Conservation (phyloP, 2,329 filamentous ascomycete species). For the Aureobasidium sp. region DNA sequence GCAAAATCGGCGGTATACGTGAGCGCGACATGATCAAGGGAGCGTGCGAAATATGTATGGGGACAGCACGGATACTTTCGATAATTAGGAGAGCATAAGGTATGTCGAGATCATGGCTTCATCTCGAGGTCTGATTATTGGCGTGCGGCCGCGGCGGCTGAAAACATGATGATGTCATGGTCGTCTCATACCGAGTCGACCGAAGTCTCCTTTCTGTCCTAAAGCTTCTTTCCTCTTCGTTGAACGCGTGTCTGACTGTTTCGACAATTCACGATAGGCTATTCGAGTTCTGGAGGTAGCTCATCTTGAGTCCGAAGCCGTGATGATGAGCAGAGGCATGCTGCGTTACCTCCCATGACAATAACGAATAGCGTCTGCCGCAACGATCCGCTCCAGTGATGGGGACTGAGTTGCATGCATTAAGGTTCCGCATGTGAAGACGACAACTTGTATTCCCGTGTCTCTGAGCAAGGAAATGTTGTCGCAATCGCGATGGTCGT, state of each 20-base stretch:
- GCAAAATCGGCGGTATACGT: slow-evolving; percentile 14
- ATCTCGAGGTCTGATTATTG: background rate
- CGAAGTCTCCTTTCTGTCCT: background rate
- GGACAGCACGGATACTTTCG: slow-evolving; percentile 5
- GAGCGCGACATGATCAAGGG: slow-evolving; percentile 1
- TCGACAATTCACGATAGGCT: background rate
- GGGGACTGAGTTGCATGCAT: background rate
- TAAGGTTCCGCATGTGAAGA: background rate
- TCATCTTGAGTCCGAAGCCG: background rate
- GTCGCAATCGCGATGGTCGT: background rate
- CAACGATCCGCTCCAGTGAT: background rate
- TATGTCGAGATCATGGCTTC: slow-evolving; percentile 1
- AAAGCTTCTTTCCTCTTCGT: background rate
- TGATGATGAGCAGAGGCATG: too few relatives aligned
- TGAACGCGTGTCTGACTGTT: background rate
- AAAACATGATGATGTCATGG: background rate
- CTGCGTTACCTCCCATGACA: background rate
- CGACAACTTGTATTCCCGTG: background rate
- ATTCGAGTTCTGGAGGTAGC: background rate
- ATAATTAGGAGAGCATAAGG: background rate
- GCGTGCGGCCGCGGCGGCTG: background rate
- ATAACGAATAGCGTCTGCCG: background rate
- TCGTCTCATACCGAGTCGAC: background rate
- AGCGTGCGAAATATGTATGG: background rate
- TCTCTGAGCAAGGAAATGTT: background rate